Conservation (phyloP, 306 rosid genomes). For the Quercus mongolica region DNA sequence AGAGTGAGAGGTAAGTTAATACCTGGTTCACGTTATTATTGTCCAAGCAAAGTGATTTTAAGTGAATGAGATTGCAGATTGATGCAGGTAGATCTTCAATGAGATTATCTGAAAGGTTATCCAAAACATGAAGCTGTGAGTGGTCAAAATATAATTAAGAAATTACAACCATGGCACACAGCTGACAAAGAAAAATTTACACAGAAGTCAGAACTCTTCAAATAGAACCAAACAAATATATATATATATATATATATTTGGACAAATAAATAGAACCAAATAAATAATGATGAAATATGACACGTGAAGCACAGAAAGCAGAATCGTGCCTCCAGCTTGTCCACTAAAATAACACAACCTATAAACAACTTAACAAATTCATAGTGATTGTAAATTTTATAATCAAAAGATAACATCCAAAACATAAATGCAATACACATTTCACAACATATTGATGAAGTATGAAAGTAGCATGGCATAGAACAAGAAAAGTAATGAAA, state of each 20-base stretch:
- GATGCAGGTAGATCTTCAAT: slow-evolving; percentile 83
- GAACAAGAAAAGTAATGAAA: neutral
- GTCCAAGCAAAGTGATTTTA: slow-evolving; percentile 81
- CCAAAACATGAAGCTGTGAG: slow-evolving; percentile 24
- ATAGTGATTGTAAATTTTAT: neutral
- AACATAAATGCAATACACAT: neutral
- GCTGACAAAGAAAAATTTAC: neutral
- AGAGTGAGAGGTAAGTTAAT: neutral
- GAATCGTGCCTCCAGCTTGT: neutral
- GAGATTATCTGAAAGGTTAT: slow-evolving; percentile 68
- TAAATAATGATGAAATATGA: neutral
- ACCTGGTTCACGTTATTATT: slow-evolving; percentile 88
- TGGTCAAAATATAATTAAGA: neutral
- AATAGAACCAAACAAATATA: neutral
- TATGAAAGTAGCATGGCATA: neutral
- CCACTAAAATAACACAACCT: neutral
- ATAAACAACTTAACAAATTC: neutral
- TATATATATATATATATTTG: too few relatives aligned
- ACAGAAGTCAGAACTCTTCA: neutral
- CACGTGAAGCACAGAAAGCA: neutral
- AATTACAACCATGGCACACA: neutral
- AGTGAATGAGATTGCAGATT: slow-evolving; percentile 74
- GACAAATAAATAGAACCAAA: neutral
- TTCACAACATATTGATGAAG: neutral
- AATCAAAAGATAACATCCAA: neutral